A percentile compares a stretch with the other conserved stretches of the same genome.
phyloP scores from a whole-genome alignment of 352 stramenopile species.

The Phytophthora sp. region DNA sequence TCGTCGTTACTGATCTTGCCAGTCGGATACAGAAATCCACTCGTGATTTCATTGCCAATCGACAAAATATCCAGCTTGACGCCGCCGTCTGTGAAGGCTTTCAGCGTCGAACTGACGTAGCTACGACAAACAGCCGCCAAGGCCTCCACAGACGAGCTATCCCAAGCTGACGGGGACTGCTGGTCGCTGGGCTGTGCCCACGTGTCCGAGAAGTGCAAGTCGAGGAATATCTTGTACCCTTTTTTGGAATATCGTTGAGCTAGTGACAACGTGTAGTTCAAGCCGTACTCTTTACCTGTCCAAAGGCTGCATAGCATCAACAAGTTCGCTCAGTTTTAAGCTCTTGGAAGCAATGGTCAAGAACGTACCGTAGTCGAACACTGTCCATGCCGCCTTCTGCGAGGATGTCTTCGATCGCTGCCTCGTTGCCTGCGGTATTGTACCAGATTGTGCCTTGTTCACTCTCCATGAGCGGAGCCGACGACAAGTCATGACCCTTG shows the following conservation, averaged over 20 bases:
- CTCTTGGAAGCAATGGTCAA: no score
- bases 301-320: no score
- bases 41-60: slow-evolving; percentile 43
- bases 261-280: slow-evolving; percentile 32
- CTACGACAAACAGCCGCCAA: slow-evolving; percentile 18
- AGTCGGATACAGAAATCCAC: slow-evolving; percentile 33
- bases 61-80: slow-evolving; percentile 35
- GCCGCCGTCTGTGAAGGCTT: slow-evolving; percentile 33
- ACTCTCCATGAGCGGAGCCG: slow-evolving; percentile 33
- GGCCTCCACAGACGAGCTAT: slow-evolving; percentile 22
- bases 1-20: slow-evolving; percentile 32
- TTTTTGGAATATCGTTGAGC: slow-evolving; percentile 36
- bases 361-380: no score
- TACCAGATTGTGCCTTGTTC: slow-evolving; percentile 34
- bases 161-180: slow-evolving; percentile 19
- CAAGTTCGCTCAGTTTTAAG: no score
- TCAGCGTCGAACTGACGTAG: slow-evolving; percentile 38
- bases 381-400: slow-evolving; percentile 31
- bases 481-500: slow-evolving; percentile 44
- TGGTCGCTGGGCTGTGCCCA: slow-evolving; percentile 36
- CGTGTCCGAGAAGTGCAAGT: slow-evolving; percentile 46
- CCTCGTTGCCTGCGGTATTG: slow-evolving; percentile 18
- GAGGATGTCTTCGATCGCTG: slow-evolving; percentile 37
- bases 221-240: slow-evolving; percentile 43
- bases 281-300: slow-evolving; percentile 27